Conservation (phyloP, 768 basidiomycete species). For the Pholiota molesta region DNA sequence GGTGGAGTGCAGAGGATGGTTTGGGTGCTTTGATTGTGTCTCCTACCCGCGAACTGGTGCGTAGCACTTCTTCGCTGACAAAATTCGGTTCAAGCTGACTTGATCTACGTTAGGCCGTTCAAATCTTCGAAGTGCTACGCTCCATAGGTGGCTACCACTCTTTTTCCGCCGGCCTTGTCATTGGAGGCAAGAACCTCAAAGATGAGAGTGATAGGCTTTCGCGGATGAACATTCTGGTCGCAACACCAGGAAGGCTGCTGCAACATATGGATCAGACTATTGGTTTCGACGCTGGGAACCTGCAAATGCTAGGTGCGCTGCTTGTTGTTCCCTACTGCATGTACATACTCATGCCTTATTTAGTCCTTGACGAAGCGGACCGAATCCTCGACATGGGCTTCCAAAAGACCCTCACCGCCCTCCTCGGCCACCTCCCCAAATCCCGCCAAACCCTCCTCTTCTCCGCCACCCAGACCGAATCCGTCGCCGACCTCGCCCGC, state of each 20-base stretch:
- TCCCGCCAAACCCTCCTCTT: conserved; percentile 94
- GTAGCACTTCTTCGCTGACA: conserved; percentile 30
- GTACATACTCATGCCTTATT: conserved; percentile 3
- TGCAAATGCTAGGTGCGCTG: conserved; percentile 85
- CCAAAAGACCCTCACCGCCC: conserved; percentile 82
- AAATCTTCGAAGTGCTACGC: conserved; percentile 96
- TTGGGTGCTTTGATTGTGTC: conserved; percentile 90
- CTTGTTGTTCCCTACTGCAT: not conserved
- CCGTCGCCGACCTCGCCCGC: conserved; percentile 85
- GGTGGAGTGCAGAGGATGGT: conserved; percentile 95
- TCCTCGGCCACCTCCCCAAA: conserved; percentile 89
- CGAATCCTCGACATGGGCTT: conserved; percentile 98
- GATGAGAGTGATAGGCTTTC: conserved; percentile 88
- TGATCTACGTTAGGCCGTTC: conserved; percentile 69
- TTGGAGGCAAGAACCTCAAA: conserved; percentile 94
- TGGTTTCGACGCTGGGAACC: conserved; percentile 87
- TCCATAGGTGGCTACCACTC: conserved; percentile 89
- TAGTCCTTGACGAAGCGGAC: conserved; percentile 97
- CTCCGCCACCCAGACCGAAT: conserved; percentile 95
- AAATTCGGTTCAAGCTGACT: not conserved
- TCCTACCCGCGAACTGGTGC: conserved; percentile 89
- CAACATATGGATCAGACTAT: conserved; percentile 99
- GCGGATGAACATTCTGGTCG: conserved; percentile 98
- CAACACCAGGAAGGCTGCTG: conserved; percentile 91
- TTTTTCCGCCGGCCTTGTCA: conserved; percentile 94